Conservation (phyloP, 2,329 filamentous ascomycete genomes). For the Aspergillus sojae region DNA sequence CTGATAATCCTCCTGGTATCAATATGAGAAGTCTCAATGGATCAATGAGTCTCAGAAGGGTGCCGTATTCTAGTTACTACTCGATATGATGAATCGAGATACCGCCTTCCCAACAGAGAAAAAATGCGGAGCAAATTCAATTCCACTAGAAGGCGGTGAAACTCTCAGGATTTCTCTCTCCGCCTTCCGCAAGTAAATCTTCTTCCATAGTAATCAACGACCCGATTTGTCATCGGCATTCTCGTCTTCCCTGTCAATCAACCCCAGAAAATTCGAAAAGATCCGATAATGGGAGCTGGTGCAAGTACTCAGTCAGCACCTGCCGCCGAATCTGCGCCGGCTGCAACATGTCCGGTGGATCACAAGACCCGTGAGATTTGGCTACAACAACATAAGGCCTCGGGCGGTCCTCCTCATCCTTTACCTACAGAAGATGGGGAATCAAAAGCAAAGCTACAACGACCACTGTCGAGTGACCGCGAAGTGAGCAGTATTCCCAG, state of each 20-base stretch:
- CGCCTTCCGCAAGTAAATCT: slow-evolving; percentile 17
- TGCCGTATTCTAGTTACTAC: neutral
- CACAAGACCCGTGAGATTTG: slow-evolving; percentile 85
- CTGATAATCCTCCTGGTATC: neutral
- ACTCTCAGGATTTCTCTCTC: slow-evolving; percentile 25
- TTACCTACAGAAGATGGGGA: slow-evolving; percentile 30
- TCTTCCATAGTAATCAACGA: slow-evolving; percentile 17
- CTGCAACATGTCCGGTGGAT: slow-evolving; percentile 78
- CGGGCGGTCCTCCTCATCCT: slow-evolving; percentile 40
- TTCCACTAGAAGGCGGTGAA: slow-evolving; percentile 11
- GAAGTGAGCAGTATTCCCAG: slow-evolving; percentile 80
- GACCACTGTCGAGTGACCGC: slow-evolving; percentile 65
- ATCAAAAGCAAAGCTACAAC: slow-evolving; percentile 32
- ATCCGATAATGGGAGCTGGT: slow-evolving; percentile 39
- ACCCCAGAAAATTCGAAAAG: neutral
- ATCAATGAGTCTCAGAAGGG: neutral
- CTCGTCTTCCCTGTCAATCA: neutral
- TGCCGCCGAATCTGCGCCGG: slow-evolving; percentile 27
- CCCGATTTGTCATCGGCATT: neutral
- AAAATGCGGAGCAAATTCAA: neutral
- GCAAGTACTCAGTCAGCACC: slow-evolving; percentile 37
- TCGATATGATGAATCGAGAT: neutral
- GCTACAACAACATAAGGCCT: slow-evolving; percentile 61
- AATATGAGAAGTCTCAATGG: neutral
- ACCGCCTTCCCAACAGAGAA: neutral